Base-by-base conservation (phyloP, 805 yeast genomes). In the Hanseniaspora lindneri region DNA sequence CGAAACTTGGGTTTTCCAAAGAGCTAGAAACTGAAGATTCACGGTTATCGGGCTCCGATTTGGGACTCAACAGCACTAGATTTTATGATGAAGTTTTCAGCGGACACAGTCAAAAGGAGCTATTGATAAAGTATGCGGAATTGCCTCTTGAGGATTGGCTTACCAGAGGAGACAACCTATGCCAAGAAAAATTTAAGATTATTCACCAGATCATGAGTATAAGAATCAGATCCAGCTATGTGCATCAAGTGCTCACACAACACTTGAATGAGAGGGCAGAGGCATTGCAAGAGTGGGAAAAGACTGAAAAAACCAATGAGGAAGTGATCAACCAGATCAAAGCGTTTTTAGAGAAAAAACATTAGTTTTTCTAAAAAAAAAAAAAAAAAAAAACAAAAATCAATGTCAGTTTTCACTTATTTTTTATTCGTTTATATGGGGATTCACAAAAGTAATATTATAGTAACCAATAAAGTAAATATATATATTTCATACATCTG, bases 171-270 rank as follows among this genome's bases (percentile, higher is more conserved):
- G 58, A 65, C 6, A 29, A 51, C 2, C 55, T 72, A 24, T 54
- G 57, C 20, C 52, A 55, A 9, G 62, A 63, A 43, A 69, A 72
- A 49, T 58, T 62, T 4, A 48, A 52, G 1, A 57, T 72, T 19
- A 55, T 67, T 32, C 55, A 64, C 25, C 59, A 60, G 39, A 56
- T 71, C 17, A 60, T 71, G 3, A 39, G 57, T 5, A 60, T 67
- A 13, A 63, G 77, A 53, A 56, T 67, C 25, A 66, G 65, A 50
- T 59, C 72, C 25, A 67, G 67, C 50, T 58, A 61, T 32, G 66
- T 66, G 47, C 68, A 72, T 32, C 58, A 61, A 14, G 59, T 62
- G 13, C 60, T 74, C 23, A 65, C 69, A n/a, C 55, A 60, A 1
- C 51, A 66, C 11, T 64, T 72, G 11, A 67, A 69, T 50, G 59